Evolutionary conservation across 148 eudicot genomes (phyloP).

Genomic region (Euryodendron excelsum): DNA sequence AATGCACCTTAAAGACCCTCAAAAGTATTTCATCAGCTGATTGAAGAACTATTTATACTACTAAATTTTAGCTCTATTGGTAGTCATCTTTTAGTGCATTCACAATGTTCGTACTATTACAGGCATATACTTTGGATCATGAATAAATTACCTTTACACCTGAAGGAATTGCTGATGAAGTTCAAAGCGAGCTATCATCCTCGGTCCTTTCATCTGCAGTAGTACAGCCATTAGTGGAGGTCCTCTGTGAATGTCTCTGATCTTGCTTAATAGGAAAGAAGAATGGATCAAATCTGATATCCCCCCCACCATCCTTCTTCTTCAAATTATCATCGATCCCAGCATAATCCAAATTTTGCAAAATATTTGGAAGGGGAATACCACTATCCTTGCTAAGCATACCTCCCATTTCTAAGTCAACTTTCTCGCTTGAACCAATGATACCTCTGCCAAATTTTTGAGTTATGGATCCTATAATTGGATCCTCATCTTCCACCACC

Average conservation of each 20-base stretch:
- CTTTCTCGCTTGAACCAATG: not conserved
- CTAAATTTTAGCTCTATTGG: too few relatives aligned
- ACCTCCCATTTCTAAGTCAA: constrained; percentile 31
- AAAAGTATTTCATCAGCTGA: not conserved
- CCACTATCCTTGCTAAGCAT: constrained; percentile 28
- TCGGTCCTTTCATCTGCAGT: constrained; percentile 14
- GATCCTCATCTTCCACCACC: constrained; percentile 48
- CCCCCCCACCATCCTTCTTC: constrained; percentile 16
- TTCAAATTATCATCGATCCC: constrained; percentile 34
- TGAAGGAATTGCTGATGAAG: not conserved
- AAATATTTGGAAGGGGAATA: constrained; percentile 24
- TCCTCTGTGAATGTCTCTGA: constrained; percentile 1
- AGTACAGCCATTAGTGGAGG: constrained; percentile 10
- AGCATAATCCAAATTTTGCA: constrained; percentile 34
- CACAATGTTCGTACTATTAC: not conserved
- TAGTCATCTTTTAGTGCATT: not conserved
- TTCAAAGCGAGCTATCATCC: constrained; percentile 18
- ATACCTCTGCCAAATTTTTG: constrained; percentile 5
- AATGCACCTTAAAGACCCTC: not conserved
- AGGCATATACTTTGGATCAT: too few relatives aligned
- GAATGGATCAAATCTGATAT: constrained; percentile 19
- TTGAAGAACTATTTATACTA: not conserved
- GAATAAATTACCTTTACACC: constrained; percentile 23
- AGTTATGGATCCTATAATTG: not conserved
- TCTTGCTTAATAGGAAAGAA: constrained; percentile 16